These are phyloP conservation scores for Carallia brachiata DNA, from an alignment of 345 rosid genomes.

Conservation along the genomic window DNA sequence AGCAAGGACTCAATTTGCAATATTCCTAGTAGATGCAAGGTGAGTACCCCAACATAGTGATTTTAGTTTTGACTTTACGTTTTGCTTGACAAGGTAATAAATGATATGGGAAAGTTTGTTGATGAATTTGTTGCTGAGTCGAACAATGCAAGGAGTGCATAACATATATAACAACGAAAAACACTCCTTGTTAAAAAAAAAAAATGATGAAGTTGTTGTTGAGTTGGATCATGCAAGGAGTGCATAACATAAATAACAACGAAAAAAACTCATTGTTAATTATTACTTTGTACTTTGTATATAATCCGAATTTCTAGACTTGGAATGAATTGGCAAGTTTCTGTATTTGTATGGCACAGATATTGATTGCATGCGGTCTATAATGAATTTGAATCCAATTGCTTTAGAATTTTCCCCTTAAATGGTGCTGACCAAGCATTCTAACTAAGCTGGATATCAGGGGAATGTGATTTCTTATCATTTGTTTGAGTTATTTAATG, in stretches of 20 bases:
- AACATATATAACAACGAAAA: neutral
- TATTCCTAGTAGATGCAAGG: slow-evolving; percentile 85
- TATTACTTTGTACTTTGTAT: neutral
- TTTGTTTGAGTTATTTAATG: slow-evolving; percentile 20
- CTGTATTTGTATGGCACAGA: neutral
- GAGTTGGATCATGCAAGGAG: neutral
- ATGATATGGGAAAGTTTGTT: neutral
- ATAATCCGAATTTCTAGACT: neutral
- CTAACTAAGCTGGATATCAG: neutral
- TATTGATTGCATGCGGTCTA: neutral
- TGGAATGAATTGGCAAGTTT: neutral
- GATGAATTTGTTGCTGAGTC: neutral
- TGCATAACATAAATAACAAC: neutral
- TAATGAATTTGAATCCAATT: neutral
- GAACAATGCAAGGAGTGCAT: neutral
- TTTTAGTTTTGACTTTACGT: neutral
- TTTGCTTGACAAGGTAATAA: neutral
- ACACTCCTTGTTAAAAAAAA: neutral
- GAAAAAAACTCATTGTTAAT: neutral
- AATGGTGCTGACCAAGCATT: neutral
- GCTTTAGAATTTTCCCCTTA: neutral
- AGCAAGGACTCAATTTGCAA: slow-evolving; percentile 71
- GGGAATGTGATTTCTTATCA: neutral
- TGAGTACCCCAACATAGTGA: slow-evolving; percentile 17
- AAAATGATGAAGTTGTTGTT: no score